These are phyloP conservation scores for Boletus austroedulis DNA, from an alignment of 1,284 basidiomycete species.

Conservation along the genomic window DNA sequence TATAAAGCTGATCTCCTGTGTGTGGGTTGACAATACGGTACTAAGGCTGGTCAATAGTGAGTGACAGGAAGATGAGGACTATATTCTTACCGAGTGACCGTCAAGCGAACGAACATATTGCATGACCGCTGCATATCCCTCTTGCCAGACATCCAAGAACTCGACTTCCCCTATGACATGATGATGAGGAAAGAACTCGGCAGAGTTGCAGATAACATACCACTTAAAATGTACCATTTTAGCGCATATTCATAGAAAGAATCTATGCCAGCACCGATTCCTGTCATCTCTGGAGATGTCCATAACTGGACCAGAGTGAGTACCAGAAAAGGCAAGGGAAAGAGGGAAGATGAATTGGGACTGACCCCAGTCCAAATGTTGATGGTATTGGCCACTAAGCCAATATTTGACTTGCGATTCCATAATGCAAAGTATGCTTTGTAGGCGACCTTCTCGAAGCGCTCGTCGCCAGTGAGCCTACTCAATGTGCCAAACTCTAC, in stretches of 20 bases:
- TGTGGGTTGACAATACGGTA: conserved; percentile 79
- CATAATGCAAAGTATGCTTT: conserved; percentile 90
- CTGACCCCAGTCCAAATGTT: conserved; percentile 75
- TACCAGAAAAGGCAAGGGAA: conserved; percentile 1
- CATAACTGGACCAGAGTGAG: conserved; percentile 47
- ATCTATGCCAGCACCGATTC: conserved; percentile 90
- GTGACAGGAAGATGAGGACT: neutral
- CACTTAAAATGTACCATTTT: conserved; percentile 87
- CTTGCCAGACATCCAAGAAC: conserved; percentile 90
- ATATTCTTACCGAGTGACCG: conserved; percentile 75
- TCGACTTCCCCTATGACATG: conserved; percentile 68
- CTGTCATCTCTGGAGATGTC: conserved; percentile 70
- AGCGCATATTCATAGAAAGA: conserved; percentile 92
- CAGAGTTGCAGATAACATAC: conserved; percentile 42
- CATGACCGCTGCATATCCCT: conserved; percentile 87
- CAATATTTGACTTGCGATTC: conserved; percentile 82
- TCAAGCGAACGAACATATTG: conserved; percentile 76
- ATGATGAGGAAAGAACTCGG: conserved; percentile 6
- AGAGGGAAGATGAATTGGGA: conserved; percentile 14
- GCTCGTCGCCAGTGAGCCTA: conserved; percentile 80
- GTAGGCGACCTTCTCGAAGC: conserved; percentile 81
- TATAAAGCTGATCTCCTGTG: conserved; percentile 67
- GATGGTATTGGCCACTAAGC: conserved; percentile 86
- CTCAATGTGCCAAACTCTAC: conserved; percentile 91
- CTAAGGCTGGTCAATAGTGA: conserved; percentile 39